Evolutionary conservation across 106 monocot species (phyloP).

Genomic region (Dioscorea zingiberensis): DNA sequence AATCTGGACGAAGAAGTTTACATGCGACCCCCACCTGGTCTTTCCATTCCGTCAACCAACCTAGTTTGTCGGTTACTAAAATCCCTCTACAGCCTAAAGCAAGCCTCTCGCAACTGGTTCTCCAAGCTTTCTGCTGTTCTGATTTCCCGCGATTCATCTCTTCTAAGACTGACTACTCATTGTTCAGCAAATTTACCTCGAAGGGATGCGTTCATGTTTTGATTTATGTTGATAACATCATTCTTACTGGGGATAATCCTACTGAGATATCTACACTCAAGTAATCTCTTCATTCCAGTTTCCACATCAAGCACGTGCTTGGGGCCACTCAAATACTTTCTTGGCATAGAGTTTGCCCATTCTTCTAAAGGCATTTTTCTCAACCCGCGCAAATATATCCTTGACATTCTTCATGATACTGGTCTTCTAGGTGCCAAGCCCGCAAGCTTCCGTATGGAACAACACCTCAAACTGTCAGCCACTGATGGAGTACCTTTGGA

Average conservation of each 20-base stretch:
- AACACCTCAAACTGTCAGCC: neutral
- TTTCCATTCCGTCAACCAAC: neutral
- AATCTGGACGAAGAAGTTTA: conserved; percentile 11
- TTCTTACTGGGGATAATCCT: conserved; percentile 1
- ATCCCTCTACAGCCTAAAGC: conserved; percentile 13
- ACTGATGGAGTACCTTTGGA: neutral
- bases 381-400: conserved; percentile 1
- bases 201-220: neutral
- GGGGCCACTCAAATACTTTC: conserved; percentile 9
- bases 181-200: conserved; percentile 1
- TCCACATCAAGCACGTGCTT: conserved; percentile 20
- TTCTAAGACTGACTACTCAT: conserved; percentile 5
- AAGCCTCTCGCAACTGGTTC: conserved; percentile 22
- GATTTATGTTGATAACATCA: conserved; percentile 20
- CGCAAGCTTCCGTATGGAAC: neutral
- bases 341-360: conserved; percentile 16
- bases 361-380: neutral
- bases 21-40: conserved; percentile 2
- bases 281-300: neutral
- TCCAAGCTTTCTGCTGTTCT: neutral
- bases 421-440: neutral
- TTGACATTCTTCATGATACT: conserved; percentile 3
- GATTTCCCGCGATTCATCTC: neutral
- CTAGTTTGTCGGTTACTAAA: conserved; percentile 2
- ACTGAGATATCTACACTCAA: neutral